phyloP scores from a whole-genome alignment of 148 eudicot genomes.

The Diospyros kaki region DNA sequence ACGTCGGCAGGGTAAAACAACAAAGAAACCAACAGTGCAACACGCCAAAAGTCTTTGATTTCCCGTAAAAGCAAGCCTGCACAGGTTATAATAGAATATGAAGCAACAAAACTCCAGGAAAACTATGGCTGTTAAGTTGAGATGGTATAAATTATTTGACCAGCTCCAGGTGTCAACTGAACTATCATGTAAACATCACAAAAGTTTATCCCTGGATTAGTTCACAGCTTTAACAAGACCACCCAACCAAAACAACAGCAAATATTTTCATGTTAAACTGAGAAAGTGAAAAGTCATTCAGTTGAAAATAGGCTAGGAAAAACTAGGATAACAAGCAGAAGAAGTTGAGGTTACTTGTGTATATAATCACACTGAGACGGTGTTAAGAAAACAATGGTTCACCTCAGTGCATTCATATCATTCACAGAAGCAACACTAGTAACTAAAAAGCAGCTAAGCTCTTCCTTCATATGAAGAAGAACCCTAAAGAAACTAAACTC shows the following conservation, averaged over 20 bases:
- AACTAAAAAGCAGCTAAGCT: too few species aligned
- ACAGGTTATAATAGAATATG: conserved; percentile 5
- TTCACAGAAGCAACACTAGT: too few species aligned
- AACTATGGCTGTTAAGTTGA: neutral
- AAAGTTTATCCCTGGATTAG: neutral
- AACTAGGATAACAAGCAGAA: too few species aligned
- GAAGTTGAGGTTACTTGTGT: too few species aligned
- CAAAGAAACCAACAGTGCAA: conserved; percentile 59
- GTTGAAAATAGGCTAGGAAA: too few species aligned
- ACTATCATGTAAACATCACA: neutral
- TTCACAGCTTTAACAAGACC: neutral
- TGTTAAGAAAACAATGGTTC: too few species aligned
- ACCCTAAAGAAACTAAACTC: too few species aligned
- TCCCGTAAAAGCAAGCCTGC: conserved; percentile 79
- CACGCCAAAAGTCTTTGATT: conserved; percentile 86
- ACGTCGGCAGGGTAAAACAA: conserved; percentile 37
- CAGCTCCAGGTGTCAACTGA: neutral
- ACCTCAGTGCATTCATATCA: too few species aligned
- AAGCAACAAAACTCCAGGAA: neutral
- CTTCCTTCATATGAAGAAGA: too few species aligned
- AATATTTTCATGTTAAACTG: too few species aligned
- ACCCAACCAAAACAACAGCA: neutral
- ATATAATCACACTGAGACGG: too few species aligned
- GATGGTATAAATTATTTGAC: neutral
- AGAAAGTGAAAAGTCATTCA: too few species aligned